Evolutionary conservation across 257 asterid species (phyloP), one percentile per base, ranked within the genome.

Genomic region (Penstemon barbatus): DNA sequence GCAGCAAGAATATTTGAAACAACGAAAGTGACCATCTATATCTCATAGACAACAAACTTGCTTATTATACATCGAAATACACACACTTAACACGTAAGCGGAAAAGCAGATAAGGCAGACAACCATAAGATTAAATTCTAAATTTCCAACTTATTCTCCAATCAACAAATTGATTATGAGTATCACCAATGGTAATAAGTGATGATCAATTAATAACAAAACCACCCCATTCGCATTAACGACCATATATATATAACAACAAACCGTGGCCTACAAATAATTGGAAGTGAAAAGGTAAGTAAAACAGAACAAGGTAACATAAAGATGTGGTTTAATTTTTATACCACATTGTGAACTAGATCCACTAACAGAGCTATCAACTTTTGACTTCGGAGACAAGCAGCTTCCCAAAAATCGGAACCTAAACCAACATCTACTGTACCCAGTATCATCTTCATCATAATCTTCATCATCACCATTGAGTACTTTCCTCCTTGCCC

Each of bases 271-370:
- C 65, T 41, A 48, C 42, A 50, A 66, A 62, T 3, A 61, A 66
- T 46, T 36, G 65, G 9, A 38, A 9, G 7, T n/a, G n/a, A 18
- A 49, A 61, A 25, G 33, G 33, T 25, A 25, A 25, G 33, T 25
- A 25, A 25, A 25, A 25, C n/a, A 61, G 48, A 60, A 19, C 65
- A 63, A 60, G 49, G 58, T 2, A 38, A 42, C 13, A 66, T 7
- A 64, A 55, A 57, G 40, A 39, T 33, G 39, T n/a, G 25, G 38
- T 48, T 6, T 7, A 63, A 11, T 38, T 1, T 25, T 8, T 73
- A 46, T 81, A 92, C 97, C 97, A 79, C 74, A 78, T 71, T 80
- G 86, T 36, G 86, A 57, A 84, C 84, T 83, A 33, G 88, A 77
- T 18, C 82, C 88, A 75, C 91, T 85, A 74, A 75, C 74, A 61